Evolutionary conservation across 2,329 filamentous ascomycete genomes (phyloP), one percentile per base, ranked within the genome.

Genomic region (Colletotrichum trifolii): DNA sequence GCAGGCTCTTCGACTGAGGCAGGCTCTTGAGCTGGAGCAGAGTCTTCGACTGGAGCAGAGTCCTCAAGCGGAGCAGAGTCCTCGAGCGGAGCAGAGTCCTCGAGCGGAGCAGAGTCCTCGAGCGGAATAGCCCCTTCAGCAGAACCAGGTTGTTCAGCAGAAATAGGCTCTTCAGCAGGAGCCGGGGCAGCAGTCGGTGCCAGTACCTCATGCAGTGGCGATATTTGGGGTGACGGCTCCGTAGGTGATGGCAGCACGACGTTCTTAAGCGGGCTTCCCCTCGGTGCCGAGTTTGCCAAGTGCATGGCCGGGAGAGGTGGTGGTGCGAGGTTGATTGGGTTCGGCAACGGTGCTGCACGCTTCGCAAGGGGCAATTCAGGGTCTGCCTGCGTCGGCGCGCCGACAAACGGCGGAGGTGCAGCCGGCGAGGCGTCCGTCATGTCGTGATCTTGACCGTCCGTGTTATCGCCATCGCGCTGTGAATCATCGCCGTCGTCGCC

Each of bases 201-300:
- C 25, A 66, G 40, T 9, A 49, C 48, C 38, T 63, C 64, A 11
- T 53, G 43, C 15, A 60, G 63, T n/a, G 67, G 61, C 8, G 68
- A 48, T 5, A 70, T 54, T 13, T 72, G 71, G 8, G 70, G 67
- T 15, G 69, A 67, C 13, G 76, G 70, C 17, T 81, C 78, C 1
- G 78, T 80, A 0, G 83, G 82, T 9, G 83, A 84, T 9, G 76
- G 78, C 13, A 83, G 64, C 35, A 83, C 74, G 40, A 85, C 82
- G 53, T 85, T 83, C 73, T 85, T 85, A 17, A 86, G 72, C 1
- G 84, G 84, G 56, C 84, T 87, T 3, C 83, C 84, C 66, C 71
- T 77, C 1, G 77, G 75, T 3, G 78, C 74, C 0, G 70, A 61
- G 25, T 46, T 64, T 2, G 40, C 69, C 67, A 50, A 71, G 66